A percentile compares a stretch with the other conserved stretches of the same genome.
phyloP scores from a whole-genome alignment of 441 rosid species.

The Dalechampia spathulata region DNA sequence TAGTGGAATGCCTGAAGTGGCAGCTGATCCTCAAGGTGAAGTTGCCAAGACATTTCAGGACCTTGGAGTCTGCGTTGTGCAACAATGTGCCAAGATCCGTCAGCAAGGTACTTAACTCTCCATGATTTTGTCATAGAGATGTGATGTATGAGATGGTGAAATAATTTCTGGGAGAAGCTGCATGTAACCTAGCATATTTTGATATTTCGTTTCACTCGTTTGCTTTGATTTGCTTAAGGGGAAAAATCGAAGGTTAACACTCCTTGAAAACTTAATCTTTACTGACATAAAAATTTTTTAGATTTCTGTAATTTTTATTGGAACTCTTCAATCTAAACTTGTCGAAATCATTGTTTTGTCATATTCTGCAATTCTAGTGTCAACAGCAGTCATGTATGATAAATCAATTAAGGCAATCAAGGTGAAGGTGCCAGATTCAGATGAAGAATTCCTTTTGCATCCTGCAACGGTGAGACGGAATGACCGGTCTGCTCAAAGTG shows the following conservation, averaged over 20 bases:
- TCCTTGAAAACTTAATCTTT: not conserved
- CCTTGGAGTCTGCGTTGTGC: conserved; percentile 89
- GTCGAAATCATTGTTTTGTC: not conserved
- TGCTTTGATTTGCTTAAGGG: not conserved
- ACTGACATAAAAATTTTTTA: not conserved
- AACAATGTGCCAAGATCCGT: conserved; percentile 95
- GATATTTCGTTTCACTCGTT: not conserved
- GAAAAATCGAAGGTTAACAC: not conserved
- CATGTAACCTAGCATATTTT: not conserved
- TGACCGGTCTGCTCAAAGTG: conserved; percentile 87
- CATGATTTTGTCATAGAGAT: not conserved
- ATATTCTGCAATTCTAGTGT: conserved; percentile 38
- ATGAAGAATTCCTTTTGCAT: conserved; percentile 82
- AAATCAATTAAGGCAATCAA: conserved; percentile 65
- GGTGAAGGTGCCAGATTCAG: conserved; percentile 89
- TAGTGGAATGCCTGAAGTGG: conserved; percentile 88
- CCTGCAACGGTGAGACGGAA: conserved; percentile 94
- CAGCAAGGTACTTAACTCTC: conserved; percentile 59
- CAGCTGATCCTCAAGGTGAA: conserved; percentile 83
- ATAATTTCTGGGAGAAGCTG: not conserved
- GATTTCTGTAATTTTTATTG: not conserved
- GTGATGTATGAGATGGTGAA: not conserved
- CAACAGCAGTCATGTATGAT: conserved; percentile 86
- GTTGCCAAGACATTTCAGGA: conserved; percentile 78
- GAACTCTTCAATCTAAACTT: not conserved